phyloP scores from a whole-genome alignment of 106 monocot genomes.

The Cymbidium sinense region DNA sequence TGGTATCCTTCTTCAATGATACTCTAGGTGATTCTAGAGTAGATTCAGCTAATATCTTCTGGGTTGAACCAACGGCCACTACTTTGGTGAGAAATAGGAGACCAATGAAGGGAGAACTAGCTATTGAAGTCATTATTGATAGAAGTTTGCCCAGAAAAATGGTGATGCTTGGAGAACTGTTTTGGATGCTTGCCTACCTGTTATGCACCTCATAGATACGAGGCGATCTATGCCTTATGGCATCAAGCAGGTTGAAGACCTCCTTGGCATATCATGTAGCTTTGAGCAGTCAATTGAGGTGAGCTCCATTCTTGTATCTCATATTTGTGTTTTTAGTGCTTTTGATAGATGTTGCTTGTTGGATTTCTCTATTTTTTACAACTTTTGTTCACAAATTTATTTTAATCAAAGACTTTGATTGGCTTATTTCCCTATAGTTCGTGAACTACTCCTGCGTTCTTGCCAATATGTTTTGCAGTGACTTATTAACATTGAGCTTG shows the following conservation, averaged over 20 bases:
- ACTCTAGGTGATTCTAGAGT: slow-evolving; percentile 78
- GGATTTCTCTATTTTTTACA: background rate
- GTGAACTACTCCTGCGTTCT: background rate
- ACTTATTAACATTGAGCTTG: background rate
- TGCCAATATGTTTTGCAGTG: background rate
- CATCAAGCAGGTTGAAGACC: slow-evolving; percentile 68
- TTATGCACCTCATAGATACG: slow-evolving; percentile 73
- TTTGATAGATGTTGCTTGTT: background rate
- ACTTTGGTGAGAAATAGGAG: slow-evolving; percentile 35
- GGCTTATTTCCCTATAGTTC: background rate
- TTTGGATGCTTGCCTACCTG: slow-evolving; percentile 77
- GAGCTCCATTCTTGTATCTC: background rate
- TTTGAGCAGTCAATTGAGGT: slow-evolving; percentile 89
- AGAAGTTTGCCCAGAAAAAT: slow-evolving; percentile 32
- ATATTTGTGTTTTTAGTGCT: background rate
- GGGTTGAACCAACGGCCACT: slow-evolving; percentile 50
- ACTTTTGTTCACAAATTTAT: background rate
- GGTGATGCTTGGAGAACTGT: slow-evolving; percentile 77
- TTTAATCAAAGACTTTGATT: background rate
- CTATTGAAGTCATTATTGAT: slow-evolving; percentile 61
- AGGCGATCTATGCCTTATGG: slow-evolving; percentile 70
- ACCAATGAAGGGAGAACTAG: slow-evolving; percentile 56
- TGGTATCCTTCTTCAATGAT: slow-evolving; percentile 1
- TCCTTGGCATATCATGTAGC: slow-evolving; percentile 80
- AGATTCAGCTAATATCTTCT: slow-evolving; percentile 52